A percentile compares a stretch with the other conserved stretches of the same genome.
phyloP scores from a whole-genome alignment of 352 stramenopile genomes.

The Phytophthora cactorum region DNA sequence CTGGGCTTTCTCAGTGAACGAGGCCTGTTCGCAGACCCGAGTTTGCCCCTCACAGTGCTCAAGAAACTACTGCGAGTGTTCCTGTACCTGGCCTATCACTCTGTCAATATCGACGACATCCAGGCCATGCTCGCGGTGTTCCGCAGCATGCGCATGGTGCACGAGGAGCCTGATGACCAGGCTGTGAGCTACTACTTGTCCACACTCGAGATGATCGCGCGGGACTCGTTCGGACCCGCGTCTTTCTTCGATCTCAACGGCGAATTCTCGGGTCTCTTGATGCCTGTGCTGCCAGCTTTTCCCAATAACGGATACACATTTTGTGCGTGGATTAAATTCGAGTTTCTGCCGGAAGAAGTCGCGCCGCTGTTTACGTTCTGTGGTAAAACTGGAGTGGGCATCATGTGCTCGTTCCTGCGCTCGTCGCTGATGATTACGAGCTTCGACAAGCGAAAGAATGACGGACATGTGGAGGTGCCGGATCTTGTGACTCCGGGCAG shows the following conservation, averaged over 20 bases:
- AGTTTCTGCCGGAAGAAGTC: slow-evolving; percentile 69
- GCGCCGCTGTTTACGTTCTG: slow-evolving; percentile 85
- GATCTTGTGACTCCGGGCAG: slow-evolving; percentile 69
- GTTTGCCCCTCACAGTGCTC: slow-evolving; percentile 62
- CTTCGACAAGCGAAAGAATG: slow-evolving; percentile 89
- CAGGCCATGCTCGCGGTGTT: slow-evolving; percentile 84
- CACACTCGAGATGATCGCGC: slow-evolving; percentile 87
- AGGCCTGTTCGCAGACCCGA: slow-evolving; percentile 66
- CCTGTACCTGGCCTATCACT: slow-evolving; percentile 82
- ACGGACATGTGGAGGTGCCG: slow-evolving; percentile 76
- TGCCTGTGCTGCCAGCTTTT: slow-evolving; percentile 76
- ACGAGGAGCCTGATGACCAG: slow-evolving; percentile 73
- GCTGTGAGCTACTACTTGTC: slow-evolving; percentile 81
- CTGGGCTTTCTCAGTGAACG: slow-evolving; percentile 73
- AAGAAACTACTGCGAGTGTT: slow-evolving; percentile 84
- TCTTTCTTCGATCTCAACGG: slow-evolving; percentile 88
- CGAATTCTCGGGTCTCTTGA: slow-evolving; percentile 73
- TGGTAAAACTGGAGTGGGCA: slow-evolving; percentile 75
- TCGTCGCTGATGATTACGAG: slow-evolving; percentile 82
- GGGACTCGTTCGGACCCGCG: slow-evolving; percentile 78
- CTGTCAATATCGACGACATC: slow-evolving; percentile 80
- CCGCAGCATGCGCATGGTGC: slow-evolving; percentile 67
- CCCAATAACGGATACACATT: slow-evolving; percentile 87
- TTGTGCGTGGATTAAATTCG: slow-evolving; percentile 87
- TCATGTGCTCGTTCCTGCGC: slow-evolving; percentile 81